Percentiles rank a stretch among this genome's conserved stretches.
Evolutionary conservation across 1,284 basidiomycete genomes (phyloP).

Genomic region (Ganoderma multipileum): DNA sequence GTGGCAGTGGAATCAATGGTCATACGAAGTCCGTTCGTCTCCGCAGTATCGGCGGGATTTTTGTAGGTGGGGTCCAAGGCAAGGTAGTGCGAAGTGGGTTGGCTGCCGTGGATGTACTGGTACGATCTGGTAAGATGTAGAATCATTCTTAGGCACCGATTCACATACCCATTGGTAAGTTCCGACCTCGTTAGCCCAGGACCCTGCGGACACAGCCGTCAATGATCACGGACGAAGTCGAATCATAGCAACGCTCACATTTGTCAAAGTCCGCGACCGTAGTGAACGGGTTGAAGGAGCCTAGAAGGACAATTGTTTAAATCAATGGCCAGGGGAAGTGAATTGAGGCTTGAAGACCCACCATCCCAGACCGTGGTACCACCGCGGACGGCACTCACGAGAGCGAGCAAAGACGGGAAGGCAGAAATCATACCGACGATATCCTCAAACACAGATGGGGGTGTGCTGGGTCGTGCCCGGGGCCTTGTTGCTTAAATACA

Average conservation of each 20-base stretch:
- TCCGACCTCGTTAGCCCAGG: slow-evolving; percentile 62
- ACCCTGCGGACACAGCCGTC: slow-evolving; percentile 46
- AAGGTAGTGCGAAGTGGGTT: slow-evolving; percentile 61
- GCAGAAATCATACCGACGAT: slow-evolving; percentile 30
- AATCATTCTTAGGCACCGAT: background rate
- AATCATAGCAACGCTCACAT: slow-evolving; percentile 44
- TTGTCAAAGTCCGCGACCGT: slow-evolving; percentile 59
- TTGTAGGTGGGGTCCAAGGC: slow-evolving; percentile 60
- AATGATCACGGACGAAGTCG: slow-evolving; percentile 8
- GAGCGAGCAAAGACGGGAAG: slow-evolving; percentile 30
- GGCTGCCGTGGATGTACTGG: slow-evolving; percentile 67
- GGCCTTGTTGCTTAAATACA: slow-evolving; percentile 21
- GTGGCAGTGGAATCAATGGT: slow-evolving; percentile 60
- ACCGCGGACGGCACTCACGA: slow-evolving; percentile 46
- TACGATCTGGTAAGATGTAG: background rate
- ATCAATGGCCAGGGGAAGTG: background rate
- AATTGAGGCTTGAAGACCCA: background rate
- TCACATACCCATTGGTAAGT: slow-evolving; percentile 62
- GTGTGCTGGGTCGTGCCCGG: background rate
- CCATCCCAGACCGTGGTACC: slow-evolving; percentile 62
- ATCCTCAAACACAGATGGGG: background rate
- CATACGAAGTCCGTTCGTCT: slow-evolving; percentile 59
- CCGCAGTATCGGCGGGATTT: slow-evolving; percentile 64
- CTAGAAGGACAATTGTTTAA: slow-evolving; percentile 1
- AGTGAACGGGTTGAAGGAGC: slow-evolving; percentile 55